Percentiles rank a stretch among this genome's conserved stretches.
Conservation (phyloP, 169 alveolate species). For the Eimeria sp. region DNA sequence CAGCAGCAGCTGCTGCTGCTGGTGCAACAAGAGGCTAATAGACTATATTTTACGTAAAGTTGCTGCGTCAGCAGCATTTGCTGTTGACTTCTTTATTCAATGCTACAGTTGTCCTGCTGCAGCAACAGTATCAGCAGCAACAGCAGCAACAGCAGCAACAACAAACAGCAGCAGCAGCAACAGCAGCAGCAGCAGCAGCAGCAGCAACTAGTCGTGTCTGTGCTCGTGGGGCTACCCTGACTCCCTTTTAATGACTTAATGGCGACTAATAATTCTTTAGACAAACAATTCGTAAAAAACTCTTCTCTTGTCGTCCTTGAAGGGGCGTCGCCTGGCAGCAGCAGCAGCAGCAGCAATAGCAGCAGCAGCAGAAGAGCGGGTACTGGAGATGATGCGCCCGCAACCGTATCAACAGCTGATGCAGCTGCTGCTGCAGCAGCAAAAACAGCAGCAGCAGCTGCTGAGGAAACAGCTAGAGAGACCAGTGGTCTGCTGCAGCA, state of each 20-base stretch:
- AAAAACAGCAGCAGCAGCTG: conserved; percentile 15
- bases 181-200: conserved; percentile 8
- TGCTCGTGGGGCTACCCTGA: too few species aligned
- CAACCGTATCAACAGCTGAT: too few species aligned
- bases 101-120: not conserved
- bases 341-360: not conserved
- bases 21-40: not conserved
- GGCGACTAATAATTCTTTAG: too few species aligned
- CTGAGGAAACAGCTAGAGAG: not conserved
- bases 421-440: not conserved
- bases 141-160: not conserved
- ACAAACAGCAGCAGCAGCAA: conserved; percentile 7
- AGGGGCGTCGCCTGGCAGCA: not conserved
- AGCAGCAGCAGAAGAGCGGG: too few species aligned
- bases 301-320: not conserved
- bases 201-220: not conserved
- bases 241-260: too few species aligned
- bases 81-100: not conserved
- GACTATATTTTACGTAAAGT: not conserved
- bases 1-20: not conserved
- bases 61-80: conserved; percentile 40
- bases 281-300: too few species aligned
- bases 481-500: too few species aligned
- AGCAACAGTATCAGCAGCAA: conserved; percentile 31
- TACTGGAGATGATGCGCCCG: too few species aligned